Evolutionary conservation across 1,139 yeast species (phyloP), one percentile per base, ranked within the genome.

Genomic region (Keqinozyma sinolaborantium): DNA sequence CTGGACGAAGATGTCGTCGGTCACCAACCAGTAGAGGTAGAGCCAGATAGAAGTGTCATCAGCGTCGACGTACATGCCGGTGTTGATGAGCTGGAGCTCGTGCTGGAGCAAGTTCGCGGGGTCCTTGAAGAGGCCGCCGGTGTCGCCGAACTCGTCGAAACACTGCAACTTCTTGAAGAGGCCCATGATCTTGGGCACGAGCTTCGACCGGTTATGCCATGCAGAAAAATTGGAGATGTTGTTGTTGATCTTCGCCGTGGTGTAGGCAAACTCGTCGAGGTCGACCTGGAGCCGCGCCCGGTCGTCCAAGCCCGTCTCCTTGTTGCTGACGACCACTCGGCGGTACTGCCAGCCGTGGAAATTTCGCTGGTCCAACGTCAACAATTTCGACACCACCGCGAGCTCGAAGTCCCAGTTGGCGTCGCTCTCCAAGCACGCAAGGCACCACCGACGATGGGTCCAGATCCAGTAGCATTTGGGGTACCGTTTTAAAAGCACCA

Each of bases 381-480:
- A 66, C 47, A 92, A 61, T 48, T 77, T 80, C 31, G 76, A 74
- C 2, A 86, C 90, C 7, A 87, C 69, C 1, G 57, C 69, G 44
- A 92, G 59, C 50, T 92, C 98, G 29, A 56, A 58, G 10, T 65
- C 53, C 95, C 95, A 88, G 34, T 82, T 63, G 6, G 70, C 73
- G 4, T 51, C 37, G 1, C 51, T 48, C 4, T 82, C 78, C 30
- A 77, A 63, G 37, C 69, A 64, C 33, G 72, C 67, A 25, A 92
- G 59, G 31, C 86, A 74, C 98, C 98, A 92, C 14, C 75, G 61
- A 20, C 99, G 70, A 54, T 92, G 97, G 48, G 83, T 84, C 97
- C 97, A 92, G 13, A 92, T 81, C 96, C 97, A 90, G 53, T 92
- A 92, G 24, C 90, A 85, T 53, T 92, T 92, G 2, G 99, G 98